Evolutionary conservation across 2,329 filamentous ascomycete species (phyloP), one percentile per base, ranked within the genome.

Genomic region (Epichloe glyceriae): DNA sequence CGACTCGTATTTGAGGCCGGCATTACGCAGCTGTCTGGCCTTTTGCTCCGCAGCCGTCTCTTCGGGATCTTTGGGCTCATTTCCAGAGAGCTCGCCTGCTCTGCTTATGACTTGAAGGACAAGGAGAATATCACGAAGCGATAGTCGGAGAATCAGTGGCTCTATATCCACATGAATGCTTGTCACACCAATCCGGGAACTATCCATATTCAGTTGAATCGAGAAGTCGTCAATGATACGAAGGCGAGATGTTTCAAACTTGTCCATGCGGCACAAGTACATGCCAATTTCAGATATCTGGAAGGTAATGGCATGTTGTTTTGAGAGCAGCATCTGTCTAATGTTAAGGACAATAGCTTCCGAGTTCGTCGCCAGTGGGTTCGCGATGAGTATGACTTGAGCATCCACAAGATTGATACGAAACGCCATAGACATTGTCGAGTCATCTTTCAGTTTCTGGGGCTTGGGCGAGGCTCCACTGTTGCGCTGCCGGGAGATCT

Each of bases 261-360:
- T 87, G 66, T 99, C 94, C 93, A 99, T 98, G 12, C 93, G 86
- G 63, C 94, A 98, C 34, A 98, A 69, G 65, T 96, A 99, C 93
- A 99, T 98, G 58, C 93, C 93, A 49, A 97, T 80, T 62, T 97
- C 84, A 7, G 88, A 90, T 3, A 98, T 82, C 62, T 98, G 91
- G 62, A 99, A 78, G 1, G 93, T 96, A 58, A 94, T 78, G 8
- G 91, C 88, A 70, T 97, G 88, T 65, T 98, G 94, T 60, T 95
- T 86, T 2, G 91, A 95, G 11, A 97, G 76, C 2, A 97, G 75
- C 12, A 97, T 82, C 64, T 98, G 90, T 64, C 96, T 95, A 2
- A 90, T 95, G 46, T 89, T 88, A 22, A 98, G 74, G 0, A 98
- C 94, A 58, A 98, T 94, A 2, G 93, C 93, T 64, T 99, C 94